Evolutionary conservation across 768 basidiomycete species (phyloP).

Genomic region (Leucosporidium creatinivorum): DNA sequence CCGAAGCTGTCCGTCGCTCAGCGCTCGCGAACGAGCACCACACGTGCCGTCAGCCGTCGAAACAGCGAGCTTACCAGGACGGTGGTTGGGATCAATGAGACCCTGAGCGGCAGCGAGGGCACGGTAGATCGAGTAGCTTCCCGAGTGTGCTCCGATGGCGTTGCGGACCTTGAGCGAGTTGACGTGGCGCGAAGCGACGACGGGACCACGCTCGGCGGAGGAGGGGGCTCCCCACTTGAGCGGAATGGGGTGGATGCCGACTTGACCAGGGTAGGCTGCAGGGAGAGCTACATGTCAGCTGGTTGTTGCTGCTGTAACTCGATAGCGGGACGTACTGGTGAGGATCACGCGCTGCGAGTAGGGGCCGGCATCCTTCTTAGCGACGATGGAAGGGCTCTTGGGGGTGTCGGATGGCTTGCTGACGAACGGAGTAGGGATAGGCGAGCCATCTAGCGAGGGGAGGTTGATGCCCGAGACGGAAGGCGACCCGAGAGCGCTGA

Average conservation of each 20-base stretch:
- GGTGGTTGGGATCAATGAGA: constrained; percentile 40
- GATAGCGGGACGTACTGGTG: constrained; percentile 57
- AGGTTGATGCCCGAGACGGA: neutral
- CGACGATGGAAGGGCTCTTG: constrained; percentile 20
- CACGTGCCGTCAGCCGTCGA: neutral
- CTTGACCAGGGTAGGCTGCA: constrained; percentile 79
- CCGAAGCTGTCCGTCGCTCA: neutral
- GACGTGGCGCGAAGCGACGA: constrained; percentile 63
- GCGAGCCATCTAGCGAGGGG: neutral
- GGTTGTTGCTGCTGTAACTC: neutral
- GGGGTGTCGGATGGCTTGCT: constrained; percentile 18
- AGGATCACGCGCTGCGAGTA: constrained; percentile 78
- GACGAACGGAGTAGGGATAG: constrained; percentile 18
- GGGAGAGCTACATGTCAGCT: constrained; percentile 19
- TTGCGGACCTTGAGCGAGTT: constrained; percentile 82
- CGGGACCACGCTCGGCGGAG: constrained; percentile 64
- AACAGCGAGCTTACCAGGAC: constrained; percentile 37
- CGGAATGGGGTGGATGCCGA: constrained; percentile 71
- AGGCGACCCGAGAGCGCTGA: neutral
- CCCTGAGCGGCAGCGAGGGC: constrained; percentile 80
- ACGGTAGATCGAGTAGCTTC: constrained; percentile 90
- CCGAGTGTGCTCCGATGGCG: constrained; percentile 86
- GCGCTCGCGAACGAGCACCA: neutral
- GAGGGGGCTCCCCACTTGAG: constrained; percentile 72
- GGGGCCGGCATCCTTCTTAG: constrained; percentile 52